Evolutionary conservation across 1,284 basidiomycete genomes (phyloP).

Genomic region (Pseudomicrostroma phylloplanum): DNA sequence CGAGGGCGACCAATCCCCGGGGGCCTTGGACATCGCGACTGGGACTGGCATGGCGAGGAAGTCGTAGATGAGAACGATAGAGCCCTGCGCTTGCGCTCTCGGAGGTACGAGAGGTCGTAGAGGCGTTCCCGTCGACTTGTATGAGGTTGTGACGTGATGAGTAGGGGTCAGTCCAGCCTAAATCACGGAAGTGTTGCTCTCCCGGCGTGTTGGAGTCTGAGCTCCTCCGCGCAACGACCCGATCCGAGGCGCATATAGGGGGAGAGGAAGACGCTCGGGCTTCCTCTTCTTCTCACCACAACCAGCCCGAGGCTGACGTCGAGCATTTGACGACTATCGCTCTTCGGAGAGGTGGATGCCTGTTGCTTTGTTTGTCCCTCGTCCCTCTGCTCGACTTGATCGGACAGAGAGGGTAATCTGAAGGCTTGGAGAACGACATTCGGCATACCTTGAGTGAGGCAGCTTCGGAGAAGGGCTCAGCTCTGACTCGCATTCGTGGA

Average conservation of each 20-base stretch:
- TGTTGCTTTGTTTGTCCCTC: conserved; percentile 8
- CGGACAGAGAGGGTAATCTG: background rate
- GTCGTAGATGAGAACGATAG: too few species aligned
- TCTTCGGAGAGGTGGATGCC: too few species aligned
- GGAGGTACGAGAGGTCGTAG: too few species aligned
- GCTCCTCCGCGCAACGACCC: too few species aligned
- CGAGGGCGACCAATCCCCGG: conserved; percentile 49
- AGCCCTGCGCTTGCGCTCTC: too few species aligned
- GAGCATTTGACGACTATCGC: background rate
- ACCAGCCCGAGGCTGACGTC: conserved; percentile 3
- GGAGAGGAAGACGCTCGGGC: background rate
- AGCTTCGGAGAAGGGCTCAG: background rate
- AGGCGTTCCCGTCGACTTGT: too few species aligned
- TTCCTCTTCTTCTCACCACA: conserved; percentile 1
- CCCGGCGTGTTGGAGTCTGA: too few species aligned
- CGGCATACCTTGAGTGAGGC: conserved; percentile 8
- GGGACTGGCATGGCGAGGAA: background rate
- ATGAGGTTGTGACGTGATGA: too few species aligned
- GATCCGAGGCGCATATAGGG: too few species aligned
- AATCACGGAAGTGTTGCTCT: too few species aligned
- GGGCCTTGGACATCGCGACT: conserved; percentile 23
- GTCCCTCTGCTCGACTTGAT: background rate
- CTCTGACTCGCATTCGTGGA: background rate
- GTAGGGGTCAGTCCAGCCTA: too few species aligned
- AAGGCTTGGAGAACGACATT: conserved; percentile 7